phyloP scores from a whole-genome alignment of 805 yeast genomes.

The Diddensiella santjacobensis region DNA sequence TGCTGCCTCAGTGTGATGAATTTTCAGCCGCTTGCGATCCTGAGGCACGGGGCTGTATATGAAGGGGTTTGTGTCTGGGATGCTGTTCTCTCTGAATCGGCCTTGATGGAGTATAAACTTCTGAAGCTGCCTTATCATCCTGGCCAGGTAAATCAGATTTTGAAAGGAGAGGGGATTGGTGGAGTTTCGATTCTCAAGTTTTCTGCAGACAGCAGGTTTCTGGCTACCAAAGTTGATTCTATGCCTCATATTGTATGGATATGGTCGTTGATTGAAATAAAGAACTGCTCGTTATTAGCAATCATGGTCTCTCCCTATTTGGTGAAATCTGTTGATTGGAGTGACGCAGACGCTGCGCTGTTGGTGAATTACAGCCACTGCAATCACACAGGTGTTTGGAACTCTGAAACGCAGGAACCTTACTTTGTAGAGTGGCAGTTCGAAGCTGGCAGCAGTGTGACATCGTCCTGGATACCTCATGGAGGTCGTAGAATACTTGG shows the following conservation, averaged over 20 bases:
- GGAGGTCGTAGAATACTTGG: neutral
- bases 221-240: slow-evolving; percentile 17
- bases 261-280: slow-evolving; percentile 15
- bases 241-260: slow-evolving; percentile 23
- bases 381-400: slow-evolving; percentile 13
- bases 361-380: slow-evolving; percentile 10
- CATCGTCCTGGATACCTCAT: slow-evolving; percentile 7
- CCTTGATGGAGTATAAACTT: slow-evolving; percentile 7
- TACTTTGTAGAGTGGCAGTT: neutral
- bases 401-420: slow-evolving; percentile 7
- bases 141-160: neutral
- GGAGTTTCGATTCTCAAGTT: slow-evolving; percentile 16
- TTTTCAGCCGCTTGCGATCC: slow-evolving; percentile 13
- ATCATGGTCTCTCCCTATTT: slow-evolving; percentile 16
- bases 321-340: slow-evolving; percentile 9
- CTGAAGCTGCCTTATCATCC: slow-evolving; percentile 13
- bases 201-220: slow-evolving; percentile 12
- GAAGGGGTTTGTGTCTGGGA: slow-evolving; percentile 21
- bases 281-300: slow-evolving; percentile 7
- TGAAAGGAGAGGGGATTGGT: neutral
- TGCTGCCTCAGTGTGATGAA: slow-evolving; percentile 12
- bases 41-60: slow-evolving; percentile 20
- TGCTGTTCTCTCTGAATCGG: slow-evolving; percentile 8
- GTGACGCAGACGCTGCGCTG: slow-evolving; percentile 3
- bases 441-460: slow-evolving; percentile 3